These are phyloP conservation scores for Arthrobotrys conoides DNA, from an alignment of 2,329 filamentous ascomycete genomes.

Conservation along the genomic window DNA sequence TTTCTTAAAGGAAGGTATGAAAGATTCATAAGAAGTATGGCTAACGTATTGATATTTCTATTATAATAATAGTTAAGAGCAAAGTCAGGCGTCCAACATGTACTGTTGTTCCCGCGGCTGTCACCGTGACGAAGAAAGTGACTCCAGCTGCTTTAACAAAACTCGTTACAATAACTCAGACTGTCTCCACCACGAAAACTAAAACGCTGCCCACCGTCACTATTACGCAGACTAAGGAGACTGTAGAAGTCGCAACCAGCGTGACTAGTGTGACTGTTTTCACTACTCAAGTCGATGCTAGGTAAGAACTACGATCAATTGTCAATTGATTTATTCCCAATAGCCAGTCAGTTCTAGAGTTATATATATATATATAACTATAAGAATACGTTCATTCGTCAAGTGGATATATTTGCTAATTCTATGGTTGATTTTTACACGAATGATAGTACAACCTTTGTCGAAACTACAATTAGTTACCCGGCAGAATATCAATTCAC, in stretches of 20 bases:
- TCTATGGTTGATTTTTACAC: not conserved
- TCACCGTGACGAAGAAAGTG: conserved; percentile 33
- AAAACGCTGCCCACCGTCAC: not conserved
- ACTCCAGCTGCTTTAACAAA: conserved; percentile 21
- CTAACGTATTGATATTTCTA: conserved; percentile 17
- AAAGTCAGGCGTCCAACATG: conserved; percentile 47
- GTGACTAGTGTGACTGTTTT: conserved; percentile 18
- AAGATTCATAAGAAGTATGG: not conserved
- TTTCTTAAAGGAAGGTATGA: too few species aligned
- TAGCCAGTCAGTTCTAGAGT: too few species aligned
- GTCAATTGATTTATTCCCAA: not conserved
- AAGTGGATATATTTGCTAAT: not conserved
- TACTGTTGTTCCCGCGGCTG: conserved; percentile 20
- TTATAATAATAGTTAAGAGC: conserved; percentile 26
- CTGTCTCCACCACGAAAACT: not conserved
- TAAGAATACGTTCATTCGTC: not conserved
- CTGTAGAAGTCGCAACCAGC: conserved; percentile 4
- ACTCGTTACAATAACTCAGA: conserved; percentile 27
- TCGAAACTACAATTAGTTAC: not conserved
- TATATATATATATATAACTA: too few species aligned
- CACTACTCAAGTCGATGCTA: conserved; percentile 8
- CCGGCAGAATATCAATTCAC: not conserved
- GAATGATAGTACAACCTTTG: conserved; percentile 6
- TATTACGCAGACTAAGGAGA: conserved; percentile 24
- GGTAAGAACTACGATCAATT: not conserved